Conservation (phyloP, 2,329 filamentous ascomycete species). For the Fusarium subtropicale region DNA sequence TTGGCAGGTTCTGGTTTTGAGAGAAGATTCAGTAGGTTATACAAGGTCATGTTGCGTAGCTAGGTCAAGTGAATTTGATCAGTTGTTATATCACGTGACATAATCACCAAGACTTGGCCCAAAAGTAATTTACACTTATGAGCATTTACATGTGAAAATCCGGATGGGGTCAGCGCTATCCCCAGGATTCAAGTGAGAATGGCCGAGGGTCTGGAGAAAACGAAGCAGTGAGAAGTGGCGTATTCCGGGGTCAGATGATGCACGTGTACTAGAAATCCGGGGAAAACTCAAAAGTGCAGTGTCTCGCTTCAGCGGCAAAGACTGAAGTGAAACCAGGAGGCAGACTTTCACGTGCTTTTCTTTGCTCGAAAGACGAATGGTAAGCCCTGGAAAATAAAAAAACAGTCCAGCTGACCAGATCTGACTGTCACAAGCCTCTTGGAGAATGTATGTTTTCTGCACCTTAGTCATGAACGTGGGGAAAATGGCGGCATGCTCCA, state of each 20-base stretch:
- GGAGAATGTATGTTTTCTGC: conserved; percentile 15
- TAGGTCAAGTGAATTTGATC: too few species aligned
- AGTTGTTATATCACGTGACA: too few species aligned
- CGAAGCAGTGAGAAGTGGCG: conserved; percentile 23
- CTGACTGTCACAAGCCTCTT: conserved; percentile 34
- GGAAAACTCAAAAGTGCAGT: conserved; percentile 35
- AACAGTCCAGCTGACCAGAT: conserved; percentile 33
- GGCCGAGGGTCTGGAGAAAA: conserved; percentile 12
- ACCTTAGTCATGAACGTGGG: conserved; percentile 35
- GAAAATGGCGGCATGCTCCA: conserved; percentile 30
- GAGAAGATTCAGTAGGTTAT: too few species aligned
- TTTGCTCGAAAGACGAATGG: conserved; percentile 12
- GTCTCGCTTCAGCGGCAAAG: conserved; percentile 13
- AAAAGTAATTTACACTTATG: not conserved
- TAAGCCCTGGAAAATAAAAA: conserved; percentile 9
- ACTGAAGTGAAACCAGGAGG: conserved; percentile 10
- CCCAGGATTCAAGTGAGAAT: conserved; percentile 11
- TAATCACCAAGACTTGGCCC: too few species aligned
- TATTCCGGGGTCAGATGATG: conserved; percentile 40
- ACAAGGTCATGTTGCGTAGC: too few species aligned
- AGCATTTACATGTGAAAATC: conserved; percentile 30
- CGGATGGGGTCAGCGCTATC: conserved; percentile 24
- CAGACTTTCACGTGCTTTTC: conserved; percentile 41
- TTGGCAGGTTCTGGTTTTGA: too few species aligned
- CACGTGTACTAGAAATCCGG: conserved; percentile 36